A percentile compares a stretch with the other conserved stretches of the same genome.
phyloP scores from a whole-genome alignment of 2,329 filamentous ascomycete genomes.

The Niveomyces coronatus region DNA sequence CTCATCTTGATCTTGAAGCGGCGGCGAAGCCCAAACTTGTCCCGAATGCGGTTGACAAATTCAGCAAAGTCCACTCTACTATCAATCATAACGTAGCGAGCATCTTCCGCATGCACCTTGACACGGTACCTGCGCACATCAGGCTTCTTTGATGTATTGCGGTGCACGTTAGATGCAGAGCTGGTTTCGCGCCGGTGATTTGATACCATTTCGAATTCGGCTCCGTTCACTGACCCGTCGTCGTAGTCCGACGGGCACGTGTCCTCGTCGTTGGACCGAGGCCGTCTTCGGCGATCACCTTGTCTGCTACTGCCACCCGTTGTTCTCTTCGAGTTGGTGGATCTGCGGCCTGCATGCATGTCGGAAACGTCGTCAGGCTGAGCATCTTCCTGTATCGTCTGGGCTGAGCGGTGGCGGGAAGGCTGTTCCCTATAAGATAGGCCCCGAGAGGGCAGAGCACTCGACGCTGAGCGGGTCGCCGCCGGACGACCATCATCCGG shows the following conservation, averaged over 20 bases:
- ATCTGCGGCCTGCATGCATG: conserved; percentile 39
- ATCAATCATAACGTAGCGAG: conserved; percentile 82
- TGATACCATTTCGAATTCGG: conserved; percentile 70
- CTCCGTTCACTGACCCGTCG: conserved; percentile 60
- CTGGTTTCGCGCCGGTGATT: conserved; percentile 34
- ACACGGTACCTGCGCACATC: conserved; percentile 73
- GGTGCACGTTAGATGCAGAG: conserved; percentile 38
- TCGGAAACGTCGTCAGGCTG: conserved; percentile 64
- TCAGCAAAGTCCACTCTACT: conserved; percentile 63
- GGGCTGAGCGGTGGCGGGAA: conserved; percentile 18
- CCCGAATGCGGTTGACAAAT: conserved; percentile 67
- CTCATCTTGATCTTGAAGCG: conserved; percentile 82
- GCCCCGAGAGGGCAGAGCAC: conserved; percentile 31
- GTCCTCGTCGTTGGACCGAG: conserved; percentile 67
- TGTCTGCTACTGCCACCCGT: conserved; percentile 29
- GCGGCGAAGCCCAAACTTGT: conserved; percentile 72
- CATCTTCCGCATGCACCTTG: conserved; percentile 88
- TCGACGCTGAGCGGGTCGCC: conserved; percentile 34
- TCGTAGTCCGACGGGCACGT: conserved; percentile 65
- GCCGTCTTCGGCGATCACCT: conserved; percentile 23
- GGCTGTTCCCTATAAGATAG: conserved; percentile 31
- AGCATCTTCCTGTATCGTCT: conserved; percentile 42
- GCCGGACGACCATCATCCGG: conserved; percentile 27
- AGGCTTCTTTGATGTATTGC: conserved; percentile 47
- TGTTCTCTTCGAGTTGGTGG: conserved; percentile 28